These are phyloP conservation scores for Cutaneotrichosporon dermatis DNA, from an alignment of 1,284 basidiomycete species.

Conservation along the genomic window DNA sequence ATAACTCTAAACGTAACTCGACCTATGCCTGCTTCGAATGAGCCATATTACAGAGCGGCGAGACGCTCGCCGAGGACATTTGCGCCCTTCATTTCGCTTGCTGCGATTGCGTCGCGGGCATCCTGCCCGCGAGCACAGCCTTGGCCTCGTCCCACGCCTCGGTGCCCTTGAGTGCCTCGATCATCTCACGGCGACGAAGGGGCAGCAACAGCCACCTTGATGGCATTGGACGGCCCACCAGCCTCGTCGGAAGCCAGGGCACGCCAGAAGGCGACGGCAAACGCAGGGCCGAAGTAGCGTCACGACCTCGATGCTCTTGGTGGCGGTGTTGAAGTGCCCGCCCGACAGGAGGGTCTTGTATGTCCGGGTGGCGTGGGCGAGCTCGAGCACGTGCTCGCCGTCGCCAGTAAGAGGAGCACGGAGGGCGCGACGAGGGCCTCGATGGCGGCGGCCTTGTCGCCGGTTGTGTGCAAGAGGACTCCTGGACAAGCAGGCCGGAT, in stretches of 20 bases:
- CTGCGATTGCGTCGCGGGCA: conserved; percentile 39
- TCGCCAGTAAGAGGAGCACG: conserved; percentile 56
- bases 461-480: conserved; percentile 75
- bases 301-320: conserved; percentile 56
- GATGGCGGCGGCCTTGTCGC: conserved; percentile 66
- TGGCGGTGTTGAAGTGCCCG: conserved; percentile 71
- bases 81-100: conserved; percentile 44
- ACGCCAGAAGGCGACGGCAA: conserved; percentile 59
- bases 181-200: conserved; percentile 72
- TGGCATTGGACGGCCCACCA: conserved; percentile 44
- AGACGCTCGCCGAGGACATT: conserved; percentile 42
- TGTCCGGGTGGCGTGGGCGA: conserved; percentile 70
- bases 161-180: conserved; percentile 58
- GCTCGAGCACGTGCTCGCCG: conserved; percentile 62
- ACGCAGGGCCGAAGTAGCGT: conserved; percentile 58
- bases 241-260: conserved; percentile 51
- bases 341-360: conserved; percentile 84
- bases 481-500: conserved; percentile 67
- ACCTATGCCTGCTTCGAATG: not conserved
- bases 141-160: conserved; percentile 53
- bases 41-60: conserved; percentile 22
- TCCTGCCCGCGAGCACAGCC: conserved; percentile 57
- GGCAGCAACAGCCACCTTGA: conserved; percentile 64
- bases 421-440: conserved; percentile 60
- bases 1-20: not conserved